Evolutionary conservation across 2,329 filamentous ascomycete species (phyloP).

Genomic region (Canariomyces notabilis): DNA sequence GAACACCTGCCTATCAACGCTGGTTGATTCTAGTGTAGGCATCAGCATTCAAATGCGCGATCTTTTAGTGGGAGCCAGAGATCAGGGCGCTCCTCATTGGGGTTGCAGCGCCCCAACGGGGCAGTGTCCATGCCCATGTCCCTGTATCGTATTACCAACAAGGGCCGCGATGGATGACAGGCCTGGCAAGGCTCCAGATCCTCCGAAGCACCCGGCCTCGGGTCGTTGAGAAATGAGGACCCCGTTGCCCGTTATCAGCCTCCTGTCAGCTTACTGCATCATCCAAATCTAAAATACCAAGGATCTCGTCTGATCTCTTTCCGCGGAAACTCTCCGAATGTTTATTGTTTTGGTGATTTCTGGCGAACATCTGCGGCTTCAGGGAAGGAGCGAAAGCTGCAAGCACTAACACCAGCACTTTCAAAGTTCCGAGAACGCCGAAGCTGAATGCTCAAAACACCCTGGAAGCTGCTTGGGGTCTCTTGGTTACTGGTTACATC

Average conservation of each 20-base stretch:
- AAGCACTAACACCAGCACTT: not conserved
- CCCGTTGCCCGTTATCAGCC: conserved; percentile 8
- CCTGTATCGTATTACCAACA: conserved; percentile 10
- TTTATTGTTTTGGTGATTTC: not conserved
- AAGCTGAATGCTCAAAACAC: conserved; percentile 1
- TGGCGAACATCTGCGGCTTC: too few species aligned
- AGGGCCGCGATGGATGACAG: not conserved
- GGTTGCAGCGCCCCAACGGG: conserved; percentile 7
- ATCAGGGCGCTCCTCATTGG: conserved; percentile 4
- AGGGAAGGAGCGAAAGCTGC: not conserved
- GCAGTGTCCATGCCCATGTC: not conserved
- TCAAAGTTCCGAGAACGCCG: not conserved
- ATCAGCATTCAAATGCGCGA: too few species aligned
- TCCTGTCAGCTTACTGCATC: conserved; percentile 12
- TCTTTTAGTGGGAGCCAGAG: too few species aligned
- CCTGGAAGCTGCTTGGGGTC: not conserved
- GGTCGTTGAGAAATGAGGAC: too few species aligned
- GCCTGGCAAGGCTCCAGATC: conserved; percentile 2
- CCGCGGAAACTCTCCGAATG: not conserved
- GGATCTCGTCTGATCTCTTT: not conserved
- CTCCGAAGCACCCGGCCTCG: conserved; percentile 11
- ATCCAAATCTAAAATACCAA: not conserved
- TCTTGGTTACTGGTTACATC: too few species aligned
- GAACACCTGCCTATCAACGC: too few species aligned
- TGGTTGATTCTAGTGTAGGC: too few species aligned